These are phyloP conservation scores for Kentomonas sorsogonicus DNA, from an alignment of 208 protist genomes.

Conservation along the genomic window DNA sequence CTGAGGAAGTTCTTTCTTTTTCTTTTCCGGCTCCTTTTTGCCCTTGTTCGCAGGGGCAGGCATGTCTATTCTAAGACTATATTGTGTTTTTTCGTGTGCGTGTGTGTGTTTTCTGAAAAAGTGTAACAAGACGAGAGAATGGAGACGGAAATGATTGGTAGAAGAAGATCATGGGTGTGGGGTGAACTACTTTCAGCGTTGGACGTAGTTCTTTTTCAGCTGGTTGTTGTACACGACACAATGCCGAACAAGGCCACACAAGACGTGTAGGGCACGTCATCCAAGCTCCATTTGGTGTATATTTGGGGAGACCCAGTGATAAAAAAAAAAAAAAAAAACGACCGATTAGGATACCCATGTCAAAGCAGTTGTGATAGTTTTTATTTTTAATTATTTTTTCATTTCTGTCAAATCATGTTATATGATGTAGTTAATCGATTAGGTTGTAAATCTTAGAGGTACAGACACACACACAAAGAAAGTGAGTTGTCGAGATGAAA, in stretches of 20 bases:
- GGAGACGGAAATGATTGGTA: background rate
- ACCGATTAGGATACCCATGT: no score
- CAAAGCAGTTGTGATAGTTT: no score
- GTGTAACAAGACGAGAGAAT: background rate
- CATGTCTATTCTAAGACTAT: constrained; percentile 13
- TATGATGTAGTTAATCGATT: constrained; percentile 5
- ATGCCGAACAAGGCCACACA: no score
- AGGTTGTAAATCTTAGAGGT: no score
- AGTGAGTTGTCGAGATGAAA: no score
- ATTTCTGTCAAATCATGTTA: background rate
- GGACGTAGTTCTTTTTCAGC: background rate
- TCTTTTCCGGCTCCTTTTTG: constrained; percentile 32
- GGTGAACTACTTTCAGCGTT: background rate
- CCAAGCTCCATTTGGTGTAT: no score
- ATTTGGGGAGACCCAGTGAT: no score
- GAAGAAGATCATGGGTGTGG: background rate
- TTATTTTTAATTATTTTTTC: constrained; percentile 3
- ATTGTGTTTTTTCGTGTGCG: background rate
- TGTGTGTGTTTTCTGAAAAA: constrained; percentile 3
- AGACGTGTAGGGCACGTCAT: no score
- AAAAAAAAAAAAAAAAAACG: constrained; percentile 9
- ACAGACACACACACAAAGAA: no score
- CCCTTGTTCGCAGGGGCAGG: constrained; percentile 13
- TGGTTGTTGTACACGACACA: no score
- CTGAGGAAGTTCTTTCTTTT: constrained; percentile 63